A percentile compares a stretch with the other conserved stretches of the same genome.
phyloP scores from a whole-genome alignment of 2,329 filamentous ascomycete genomes.

The Penicillium concentricum region DNA sequence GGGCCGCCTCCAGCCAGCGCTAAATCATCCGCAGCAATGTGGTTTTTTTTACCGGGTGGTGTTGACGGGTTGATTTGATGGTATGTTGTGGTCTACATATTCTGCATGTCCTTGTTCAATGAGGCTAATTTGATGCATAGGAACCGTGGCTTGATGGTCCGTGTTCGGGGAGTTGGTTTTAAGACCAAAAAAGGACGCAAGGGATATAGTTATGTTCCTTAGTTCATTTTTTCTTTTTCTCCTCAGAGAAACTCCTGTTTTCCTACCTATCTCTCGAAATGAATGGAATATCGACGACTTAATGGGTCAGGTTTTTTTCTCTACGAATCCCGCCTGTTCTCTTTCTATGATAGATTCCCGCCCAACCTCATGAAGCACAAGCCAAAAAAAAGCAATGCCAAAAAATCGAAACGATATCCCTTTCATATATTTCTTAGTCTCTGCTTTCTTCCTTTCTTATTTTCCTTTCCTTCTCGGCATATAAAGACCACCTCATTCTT shows the following conservation, averaged over 20 bases:
- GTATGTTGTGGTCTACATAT: slow-evolving; percentile 14
- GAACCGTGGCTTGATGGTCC: slow-evolving; percentile 28
- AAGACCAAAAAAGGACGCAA: slow-evolving; percentile 18
- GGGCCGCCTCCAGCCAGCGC: slow-evolving; percentile 68
- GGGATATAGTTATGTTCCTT: slow-evolving; percentile 21
- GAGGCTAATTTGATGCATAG: slow-evolving; percentile 9
- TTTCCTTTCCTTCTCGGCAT: slow-evolving; percentile 30
- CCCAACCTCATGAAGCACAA: slow-evolving; percentile 15
- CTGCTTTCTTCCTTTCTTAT: neutral
- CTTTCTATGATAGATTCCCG: slow-evolving; percentile 17
- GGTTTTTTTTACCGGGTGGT: slow-evolving; percentile 30
- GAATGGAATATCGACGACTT: slow-evolving; percentile 30
- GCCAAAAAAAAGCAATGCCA: slow-evolving; percentile 11
- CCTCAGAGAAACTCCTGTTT: slow-evolving; percentile 23
- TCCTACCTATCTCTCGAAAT: slow-evolving; percentile 31
- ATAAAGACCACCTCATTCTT: slow-evolving; percentile 48
- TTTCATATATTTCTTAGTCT: neutral
- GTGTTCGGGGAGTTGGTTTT: slow-evolving; percentile 25
- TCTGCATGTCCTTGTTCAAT: neutral
- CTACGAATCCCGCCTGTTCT: slow-evolving; percentile 17
- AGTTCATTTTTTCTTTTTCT: slow-evolving; percentile 20
- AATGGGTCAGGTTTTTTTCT: slow-evolving; percentile 22
- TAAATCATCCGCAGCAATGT: slow-evolving; percentile 33
- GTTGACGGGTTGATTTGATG: slow-evolving; percentile 31
- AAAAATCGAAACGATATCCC: slow-evolving; percentile 16